phyloP scores from a whole-genome alignment of 2,329 filamentous ascomycete species.

The Cladophialophora immunda region DNA sequence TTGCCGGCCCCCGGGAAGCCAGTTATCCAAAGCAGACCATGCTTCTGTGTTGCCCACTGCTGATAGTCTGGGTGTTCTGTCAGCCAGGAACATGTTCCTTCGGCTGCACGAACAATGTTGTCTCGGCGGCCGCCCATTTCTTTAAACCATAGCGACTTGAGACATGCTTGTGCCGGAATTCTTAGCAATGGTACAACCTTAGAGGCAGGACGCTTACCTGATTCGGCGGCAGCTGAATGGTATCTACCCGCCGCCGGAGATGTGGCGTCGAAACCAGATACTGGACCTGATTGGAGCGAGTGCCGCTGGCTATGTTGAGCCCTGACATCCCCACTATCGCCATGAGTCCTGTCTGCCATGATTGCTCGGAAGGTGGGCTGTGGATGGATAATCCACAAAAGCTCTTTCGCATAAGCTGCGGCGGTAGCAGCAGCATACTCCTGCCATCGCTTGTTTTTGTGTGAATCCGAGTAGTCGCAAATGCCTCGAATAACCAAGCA shows the following conservation, averaged over 20 bases:
- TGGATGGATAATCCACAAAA: conserved; percentile 16
- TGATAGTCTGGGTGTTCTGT: conserved; percentile 41
- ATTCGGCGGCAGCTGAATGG: neutral
- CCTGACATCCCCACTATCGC: neutral
- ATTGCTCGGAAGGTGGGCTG: neutral
- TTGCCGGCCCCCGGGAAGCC: conserved; percentile 52
- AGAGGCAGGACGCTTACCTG: neutral
- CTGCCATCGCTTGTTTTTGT: conserved; percentile 52
- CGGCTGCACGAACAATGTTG: conserved; percentile 43
- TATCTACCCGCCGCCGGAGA: neutral
- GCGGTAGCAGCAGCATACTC: conserved; percentile 46
- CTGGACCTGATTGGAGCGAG: neutral
- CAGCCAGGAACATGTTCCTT: conserved; percentile 47
- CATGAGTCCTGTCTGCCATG: neutral
- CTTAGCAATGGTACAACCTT: neutral
- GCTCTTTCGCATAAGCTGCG: conserved; percentile 44
- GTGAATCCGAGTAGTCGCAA: conserved; percentile 53
- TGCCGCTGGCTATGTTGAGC: neutral
- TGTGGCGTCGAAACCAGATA: neutral
- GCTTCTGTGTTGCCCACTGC: conserved; percentile 40
- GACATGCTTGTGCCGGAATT: neutral
- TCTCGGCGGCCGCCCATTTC: conserved; percentile 41
- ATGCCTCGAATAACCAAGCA: conserved; percentile 53
- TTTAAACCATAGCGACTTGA: neutral
- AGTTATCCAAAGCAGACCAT: conserved; percentile 49